These are phyloP conservation scores for Phytophthora sp. DNA, from an alignment of 352 stramenopile genomes.

Conservation along the genomic window DNA sequence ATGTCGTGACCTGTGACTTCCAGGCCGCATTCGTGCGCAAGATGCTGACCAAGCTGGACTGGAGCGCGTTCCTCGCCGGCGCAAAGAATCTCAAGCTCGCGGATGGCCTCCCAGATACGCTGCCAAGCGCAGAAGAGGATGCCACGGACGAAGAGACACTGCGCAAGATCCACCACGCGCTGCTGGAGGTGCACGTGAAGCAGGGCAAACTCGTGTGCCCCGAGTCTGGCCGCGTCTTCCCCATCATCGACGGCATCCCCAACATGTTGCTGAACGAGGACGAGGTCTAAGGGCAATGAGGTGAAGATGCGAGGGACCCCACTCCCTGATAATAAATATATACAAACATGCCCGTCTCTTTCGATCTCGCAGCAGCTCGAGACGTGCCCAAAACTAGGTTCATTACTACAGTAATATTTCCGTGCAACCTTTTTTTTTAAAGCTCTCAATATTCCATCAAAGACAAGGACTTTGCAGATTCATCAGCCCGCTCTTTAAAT, in stretches of 20 bases:
- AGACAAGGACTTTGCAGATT: conserved; percentile 9
- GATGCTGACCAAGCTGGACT: conserved; percentile 92
- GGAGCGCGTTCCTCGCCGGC: conserved; percentile 81
- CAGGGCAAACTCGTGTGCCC: conserved; percentile 96
- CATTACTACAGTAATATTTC: too few species aligned
- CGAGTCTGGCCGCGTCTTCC: conserved; percentile 95
- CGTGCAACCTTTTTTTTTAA: too few species aligned
- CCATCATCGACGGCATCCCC: conserved; percentile 96
- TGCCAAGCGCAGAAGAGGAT: conserved; percentile 45
- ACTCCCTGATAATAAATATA: conserved; percentile 45
- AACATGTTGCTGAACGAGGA: conserved; percentile 97
- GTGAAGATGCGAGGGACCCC: too few species aligned
- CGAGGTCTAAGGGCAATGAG: conserved; percentile 74
- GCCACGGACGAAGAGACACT: conserved; percentile 74
- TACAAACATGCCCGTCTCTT: conserved; percentile 17
- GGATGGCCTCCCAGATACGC: conserved; percentile 69
- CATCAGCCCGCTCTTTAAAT: conserved; percentile 52
- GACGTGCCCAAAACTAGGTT: conserved; percentile 33
- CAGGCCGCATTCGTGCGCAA: conserved; percentile 86
- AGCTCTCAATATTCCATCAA: too few species aligned
- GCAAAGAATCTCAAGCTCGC: conserved; percentile 73
- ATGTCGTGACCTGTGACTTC: conserved; percentile 87
- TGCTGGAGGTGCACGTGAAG: conserved; percentile 96
- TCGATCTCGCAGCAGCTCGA: background rate
- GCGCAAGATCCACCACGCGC: conserved; percentile 87